Evolutionary conservation across 106 monocot species (phyloP), one percentile per base, ranked within the genome.

Genomic region (Dioscorea alata): DNA sequence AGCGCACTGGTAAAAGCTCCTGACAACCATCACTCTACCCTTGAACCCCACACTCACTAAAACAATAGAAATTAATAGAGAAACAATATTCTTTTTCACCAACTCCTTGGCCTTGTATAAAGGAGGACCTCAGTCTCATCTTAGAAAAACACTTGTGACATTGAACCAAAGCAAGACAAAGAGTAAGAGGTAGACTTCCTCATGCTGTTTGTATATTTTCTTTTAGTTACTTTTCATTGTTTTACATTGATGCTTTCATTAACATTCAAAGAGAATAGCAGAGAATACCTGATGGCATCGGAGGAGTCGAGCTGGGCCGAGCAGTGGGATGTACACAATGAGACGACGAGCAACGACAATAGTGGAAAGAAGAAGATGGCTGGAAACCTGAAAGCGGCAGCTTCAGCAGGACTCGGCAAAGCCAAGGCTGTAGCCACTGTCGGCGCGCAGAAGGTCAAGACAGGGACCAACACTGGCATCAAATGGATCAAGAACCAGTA

Each of bases 401-500:
- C 89, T 4, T 78, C 65, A 0, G 63, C 70, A 2, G 65, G 85
- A 33, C 52, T 82, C 17, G 68, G 25, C 42, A 85, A 90, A 77
- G 89, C 86, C 5, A 90, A 90, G 73, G 72, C 73, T 16, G 83
- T 75, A 12, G 77, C 86, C 19, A 64, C 57, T 10, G 60, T 50
- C 0, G 90, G 90, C n/a, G 81, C 90, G 0, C 74, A 76, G 53
- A 90, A 86, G 78, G 86, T 90, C 31, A 86, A 86, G 69, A 71
- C 56, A 17, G 80, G 86, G 14, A 67, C 86, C 4, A 70, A 72
- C 64, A 72, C 53, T 2, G 83, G 90, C 21, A 63, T 86, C 69
- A 78, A 73, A 23, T 90, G 90, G 90, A 78, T 90, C 73, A 90
- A 86, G 80, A 72, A 63, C 22, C 77, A 83, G 75, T 83, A 78